Conservation (phyloP, 345 rosid genomes). For the Linum usitatissimum region DNA sequence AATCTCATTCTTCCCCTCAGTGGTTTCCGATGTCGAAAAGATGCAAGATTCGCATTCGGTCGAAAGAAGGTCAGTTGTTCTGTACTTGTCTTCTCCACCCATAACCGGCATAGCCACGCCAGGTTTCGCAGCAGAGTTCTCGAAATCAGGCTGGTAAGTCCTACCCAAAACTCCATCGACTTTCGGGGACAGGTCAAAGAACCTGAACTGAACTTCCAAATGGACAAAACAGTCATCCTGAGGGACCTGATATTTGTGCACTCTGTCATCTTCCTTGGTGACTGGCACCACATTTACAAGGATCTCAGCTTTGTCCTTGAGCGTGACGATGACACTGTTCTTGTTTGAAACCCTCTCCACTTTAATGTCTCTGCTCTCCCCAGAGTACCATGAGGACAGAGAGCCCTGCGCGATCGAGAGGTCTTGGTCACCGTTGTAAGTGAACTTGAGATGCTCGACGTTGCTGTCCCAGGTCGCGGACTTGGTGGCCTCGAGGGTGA, state of each 20-base stretch:
- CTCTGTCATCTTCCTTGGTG: slow-evolving; percentile 53
- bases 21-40: slow-evolving; percentile 17
- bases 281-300: slow-evolving; percentile 58
- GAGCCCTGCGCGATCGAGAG: slow-evolving; percentile 35
- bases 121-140: slow-evolving; percentile 51
- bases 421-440: slow-evolving; percentile 41
- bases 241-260: slow-evolving; percentile 50
- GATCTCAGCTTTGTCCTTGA: slow-evolving; percentile 39
- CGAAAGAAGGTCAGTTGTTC: slow-evolving; percentile 40
- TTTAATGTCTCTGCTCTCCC: slow-evolving; percentile 30
- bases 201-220: slow-evolving; percentile 53
- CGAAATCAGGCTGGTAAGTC: slow-evolving; percentile 52
- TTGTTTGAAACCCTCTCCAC: slow-evolving; percentile 44
- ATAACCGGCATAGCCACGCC: slow-evolving; percentile 55
- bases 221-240: slow-evolving; percentile 51
- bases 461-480: slow-evolving; percentile 43
- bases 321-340: slow-evolving; percentile 39
- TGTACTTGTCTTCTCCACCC: slow-evolving; percentile 50
- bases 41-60: slow-evolving; percentile 32
- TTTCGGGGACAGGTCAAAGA: slow-evolving; percentile 41
- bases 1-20: slow-evolving; percentile 7
- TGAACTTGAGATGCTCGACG: slow-evolving; percentile 43
- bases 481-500: slow-evolving; percentile 51
- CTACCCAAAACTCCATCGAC: slow-evolving; percentile 62
- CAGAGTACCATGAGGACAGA: slow-evolving; percentile 39